Base-by-base conservation (phyloP, 2,329 filamentous ascomycete genomes). In the Aspergillus brunneoviolaceus region DNA sequence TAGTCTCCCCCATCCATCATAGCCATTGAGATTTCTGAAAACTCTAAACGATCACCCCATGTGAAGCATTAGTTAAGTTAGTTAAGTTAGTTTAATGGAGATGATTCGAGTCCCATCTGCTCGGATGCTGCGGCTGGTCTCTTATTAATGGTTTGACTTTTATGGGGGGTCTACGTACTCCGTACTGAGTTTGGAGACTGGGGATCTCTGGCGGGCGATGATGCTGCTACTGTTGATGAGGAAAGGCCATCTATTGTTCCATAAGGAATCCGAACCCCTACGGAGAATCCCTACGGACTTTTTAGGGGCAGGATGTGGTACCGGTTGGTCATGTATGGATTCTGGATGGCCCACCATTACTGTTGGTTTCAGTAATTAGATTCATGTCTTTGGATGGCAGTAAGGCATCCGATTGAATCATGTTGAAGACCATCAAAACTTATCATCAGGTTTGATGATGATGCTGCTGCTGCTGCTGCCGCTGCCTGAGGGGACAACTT, bases 11-110 rank as follows among this genome's bases (percentile, higher is more conserved):
- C 21, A 21, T 2, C 16, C 14, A 19, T 45, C 16, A 16, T 45
- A 45, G 39, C 39, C 39, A 45, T 45, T 19, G 42, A 47, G 49
- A 55, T 49, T 12, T 59, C 33, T 53, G 25, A 48, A 58, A 58
- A 58, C 56, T 58, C 56, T 58, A 58, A 58, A 51, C 19, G 12
- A 25, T 49, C 31, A 45, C 23, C 27, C 35, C 33, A 25, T 54
- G 51, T 33, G 16, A 54, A 54, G 51, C 51, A 35, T 33, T 54
- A 42, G 50, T 39, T 21, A 31, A n/a, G n/a, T 51, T 33, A 51
- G 27, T n/a, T n/a, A 33, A 19, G 16, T 33, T 29, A 29, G 27
- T 29, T 29, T 29, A 29, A 29, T 29, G 7, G 27, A 29, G 27
- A 29, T 29, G 27, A 39, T 31, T 51, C 19, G 19, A 31, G 51